Base-by-base conservation (phyloP, 305 asterid genomes). In the Withania somnifera region DNA sequence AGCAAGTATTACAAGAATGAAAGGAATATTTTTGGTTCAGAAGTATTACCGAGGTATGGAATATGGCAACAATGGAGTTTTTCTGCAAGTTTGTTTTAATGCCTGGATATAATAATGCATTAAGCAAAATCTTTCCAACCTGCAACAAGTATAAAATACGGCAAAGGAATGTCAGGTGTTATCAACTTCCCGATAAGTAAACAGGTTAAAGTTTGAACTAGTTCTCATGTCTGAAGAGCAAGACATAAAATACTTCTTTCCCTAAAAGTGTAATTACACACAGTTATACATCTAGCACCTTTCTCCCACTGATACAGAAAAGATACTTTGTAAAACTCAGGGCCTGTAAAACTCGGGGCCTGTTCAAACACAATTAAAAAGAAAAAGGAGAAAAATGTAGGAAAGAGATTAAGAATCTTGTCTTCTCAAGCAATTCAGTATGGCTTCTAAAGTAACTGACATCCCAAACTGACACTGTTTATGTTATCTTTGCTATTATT, bases 121-220 rank as follows among this genome's bases (percentile, higher is more conserved):
- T 94, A 73, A 96, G 97, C 85, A 91, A 81, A 81, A 96, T 81
- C 76, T 87, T 93, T 4, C 99, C 99, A 52, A 94, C 98, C 98
- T 96, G 93, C 85, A 86, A 83, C 63, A 86, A 80, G 57, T 54
- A 82, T 58, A 77, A 50, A 67, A 61, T 30, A 81, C 51, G 82
- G 52, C 32, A 11, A 45, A 3, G 15, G 13, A 56, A 22, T 9
- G 13, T 36, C n/a, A 26, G 45, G 45, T 26, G 61, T 15, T 47
- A 75, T 50, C 26, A n/a, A n/a, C 26, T 26, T 69, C 47, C 17
- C 1, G 11, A 50, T 2, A 15, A 17, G 61, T 26, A 75, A 26
- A 75, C 4, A 75, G 26, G 61, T 50, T 15, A 45, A 14, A 40
- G 24, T 73, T 58, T 45, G 40, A 24, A 24, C 24, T 73, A 73